Evolutionary conservation across 129 eudicot genomes (phyloP).

Genomic region (Lactuca sativa): DNA sequence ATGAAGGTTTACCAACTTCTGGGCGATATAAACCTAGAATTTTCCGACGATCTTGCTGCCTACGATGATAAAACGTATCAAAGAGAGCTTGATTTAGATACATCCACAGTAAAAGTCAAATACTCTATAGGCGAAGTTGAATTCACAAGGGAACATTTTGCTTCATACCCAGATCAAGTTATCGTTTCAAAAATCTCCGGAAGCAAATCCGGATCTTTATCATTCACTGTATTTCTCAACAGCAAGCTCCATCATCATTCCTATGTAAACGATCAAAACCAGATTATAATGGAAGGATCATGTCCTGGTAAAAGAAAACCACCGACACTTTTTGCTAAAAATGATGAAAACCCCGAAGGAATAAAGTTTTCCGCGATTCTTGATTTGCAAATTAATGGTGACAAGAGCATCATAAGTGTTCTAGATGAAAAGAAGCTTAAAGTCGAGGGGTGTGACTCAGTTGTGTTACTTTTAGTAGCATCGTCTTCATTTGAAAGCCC

Average conservation of each 20-base stretch:
- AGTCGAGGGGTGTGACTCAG: conserved; percentile 61
- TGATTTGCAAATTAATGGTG: conserved; percentile 55
- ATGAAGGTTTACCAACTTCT: conserved; percentile 86
- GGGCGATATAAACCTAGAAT: conserved; percentile 77
- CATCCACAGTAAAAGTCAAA: conserved; percentile 63
- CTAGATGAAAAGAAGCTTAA: conserved; percentile 60
- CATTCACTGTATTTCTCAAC: conserved; percentile 64
- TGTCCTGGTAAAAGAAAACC: conserved; percentile 61
- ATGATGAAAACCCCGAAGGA: conserved; percentile 46
- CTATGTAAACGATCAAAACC: conserved; percentile 48
- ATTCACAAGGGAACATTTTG: conserved; percentile 71
- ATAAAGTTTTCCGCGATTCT: conserved; percentile 59
- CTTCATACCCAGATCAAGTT: conserved; percentile 83
- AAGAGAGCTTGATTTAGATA: conserved; percentile 77
- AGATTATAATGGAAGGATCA: conserved; percentile 73
- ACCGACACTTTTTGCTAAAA: conserved; percentile 24
- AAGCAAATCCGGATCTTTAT: conserved; percentile 57
- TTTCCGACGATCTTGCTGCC: conserved; percentile 48
- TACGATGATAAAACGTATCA: conserved; percentile 53
- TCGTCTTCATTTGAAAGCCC: conserved; percentile 85
- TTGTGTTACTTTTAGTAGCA: conserved; percentile 58
- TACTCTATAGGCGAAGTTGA: conserved; percentile 57
- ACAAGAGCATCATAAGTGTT: conserved; percentile 34
- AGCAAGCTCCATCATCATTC: conserved; percentile 67
- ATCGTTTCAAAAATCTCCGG: conserved; percentile 58